Conservation (phyloP, 495 filamentous ascomycete species). For the Neurospora hispaniola region DNA sequence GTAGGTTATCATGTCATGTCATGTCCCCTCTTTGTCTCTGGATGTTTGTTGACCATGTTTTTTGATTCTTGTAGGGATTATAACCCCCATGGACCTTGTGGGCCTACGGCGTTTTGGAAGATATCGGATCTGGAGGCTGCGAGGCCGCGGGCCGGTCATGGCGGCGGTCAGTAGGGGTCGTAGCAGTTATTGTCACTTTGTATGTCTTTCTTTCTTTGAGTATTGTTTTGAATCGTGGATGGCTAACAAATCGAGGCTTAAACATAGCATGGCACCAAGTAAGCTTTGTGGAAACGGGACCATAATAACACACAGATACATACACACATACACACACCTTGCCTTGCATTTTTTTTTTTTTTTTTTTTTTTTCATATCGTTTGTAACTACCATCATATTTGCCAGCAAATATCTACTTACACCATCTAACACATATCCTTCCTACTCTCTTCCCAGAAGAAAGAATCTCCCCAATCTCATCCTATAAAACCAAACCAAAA, state of each 20-base stretch:
- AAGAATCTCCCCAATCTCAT: too few species aligned
- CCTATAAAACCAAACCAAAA: too few species aligned
- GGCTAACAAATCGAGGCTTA: neutral
- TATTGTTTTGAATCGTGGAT: neutral
- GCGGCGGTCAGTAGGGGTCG: neutral
- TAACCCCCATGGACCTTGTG: conserved; percentile 48
- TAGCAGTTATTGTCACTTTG: conserved; percentile 8
- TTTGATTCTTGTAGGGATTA: conserved; percentile 31
- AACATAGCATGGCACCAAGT: neutral
- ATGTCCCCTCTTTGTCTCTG: neutral
- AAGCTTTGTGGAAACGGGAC: neutral
- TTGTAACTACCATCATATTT: neutral
- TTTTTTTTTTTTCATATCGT: neutral
- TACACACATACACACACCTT: neutral
- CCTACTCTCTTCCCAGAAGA: neutral
- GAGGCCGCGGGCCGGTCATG: conserved; percentile 2
- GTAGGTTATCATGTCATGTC: conserved; percentile 20
- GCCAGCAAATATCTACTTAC: neutral
- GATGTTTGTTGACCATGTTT: neutral
- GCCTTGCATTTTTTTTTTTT: neutral
- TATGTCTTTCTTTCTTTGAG: neutral
- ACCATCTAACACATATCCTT: neutral
- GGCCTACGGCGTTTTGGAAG: conserved; percentile 63
- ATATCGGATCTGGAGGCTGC: conserved; percentile 31
- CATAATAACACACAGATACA: neutral